Evolutionary conservation across 2,329 filamentous ascomycete genomes (phyloP), one percentile per base, ranked within the genome.

Genomic region (Hypoxylon sp.): DNA sequence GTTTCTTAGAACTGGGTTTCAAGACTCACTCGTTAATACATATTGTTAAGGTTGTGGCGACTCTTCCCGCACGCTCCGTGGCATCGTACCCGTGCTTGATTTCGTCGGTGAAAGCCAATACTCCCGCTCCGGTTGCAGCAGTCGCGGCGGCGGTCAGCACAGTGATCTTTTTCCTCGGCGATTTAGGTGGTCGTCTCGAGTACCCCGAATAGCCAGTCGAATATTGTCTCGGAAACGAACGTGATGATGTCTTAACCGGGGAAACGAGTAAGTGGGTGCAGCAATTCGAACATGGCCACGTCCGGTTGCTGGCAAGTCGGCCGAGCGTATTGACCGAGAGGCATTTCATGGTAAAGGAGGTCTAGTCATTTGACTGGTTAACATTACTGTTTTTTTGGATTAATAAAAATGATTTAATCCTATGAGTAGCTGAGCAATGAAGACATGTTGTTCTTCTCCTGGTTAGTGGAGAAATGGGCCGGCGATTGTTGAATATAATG

Each of bases 21-120:
- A 11, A n/a, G 62, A 43, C 75, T 62, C 68, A 97, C 93, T 97
- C 95, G 76, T 95, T 94, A 71, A 98, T 96, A 81, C 92, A 94
- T 63, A 97, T 83, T 13, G 88, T 88, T 73, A 98, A 80, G 28
- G 92, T 89, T 25, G 87, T 84, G 10, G 90, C 89, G 21, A 98
- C 95, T 68, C 95, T 87, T 7, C 92, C 91, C 34, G 92, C 91
- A 71, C 95, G 87, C 81, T 93, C 90, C 1, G 87, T 87, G 10
- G 93, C 92, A 57, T 90, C 88, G 77, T 93, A 95, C 34, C 87
- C 86, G 82, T 93, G 90, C 79, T 91, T 92, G 71, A 93, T 89
- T 72, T 97, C 90, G 77, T 91, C 88, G 28, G 84, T 83, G 67
- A 90, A 89, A 21, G 86, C 85, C 28, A 88, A 74, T 2, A 81